These are phyloP conservation scores for Trametes gibbosa DNA, from an alignment of 768 basidiomycete species.

Conservation along the genomic window DNA sequence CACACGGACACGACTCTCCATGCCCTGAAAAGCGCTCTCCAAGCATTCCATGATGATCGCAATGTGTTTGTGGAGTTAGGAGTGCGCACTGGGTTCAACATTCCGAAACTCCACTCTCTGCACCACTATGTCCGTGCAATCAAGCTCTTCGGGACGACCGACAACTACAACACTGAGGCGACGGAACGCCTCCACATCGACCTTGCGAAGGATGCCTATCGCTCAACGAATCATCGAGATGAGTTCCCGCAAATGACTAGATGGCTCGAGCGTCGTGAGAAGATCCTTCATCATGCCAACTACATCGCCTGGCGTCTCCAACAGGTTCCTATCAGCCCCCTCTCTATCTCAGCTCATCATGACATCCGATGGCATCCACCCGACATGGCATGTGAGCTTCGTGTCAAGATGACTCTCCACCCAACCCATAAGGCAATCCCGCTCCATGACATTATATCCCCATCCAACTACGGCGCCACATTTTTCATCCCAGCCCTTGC, in stretches of 20 bases:
- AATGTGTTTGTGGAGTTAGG: too few relatives aligned
- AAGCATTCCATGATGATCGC: too few relatives aligned
- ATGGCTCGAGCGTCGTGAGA: conserved; percentile 10
- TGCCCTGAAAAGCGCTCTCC: too few relatives aligned
- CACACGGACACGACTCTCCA: too few relatives aligned
- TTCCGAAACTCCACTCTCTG: too few relatives aligned
- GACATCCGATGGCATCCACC: conserved; percentile 1
- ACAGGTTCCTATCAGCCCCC: neutral
- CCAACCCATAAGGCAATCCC: conserved; percentile 1
- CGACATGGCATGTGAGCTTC: neutral
- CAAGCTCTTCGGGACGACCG: too few relatives aligned
- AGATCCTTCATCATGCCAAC: conserved; percentile 1
- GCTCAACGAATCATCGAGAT: too few relatives aligned
- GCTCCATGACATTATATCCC: neutral
- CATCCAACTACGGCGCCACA: neutral
- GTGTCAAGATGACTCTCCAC: conserved; percentile 1
- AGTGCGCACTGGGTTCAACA: too few relatives aligned
- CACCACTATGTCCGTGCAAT: too few relatives aligned
- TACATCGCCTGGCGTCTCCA: conserved; percentile 7
- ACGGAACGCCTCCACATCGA: too few relatives aligned
- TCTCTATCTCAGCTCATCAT: neutral
- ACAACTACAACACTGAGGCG: too few relatives aligned
- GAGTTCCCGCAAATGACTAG: conserved; percentile 9
- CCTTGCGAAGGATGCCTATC: too few relatives aligned
- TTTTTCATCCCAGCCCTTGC: conserved; percentile 1